Percentiles rank a stretch among this genome's conserved stretches.
These are phyloP conservation scores for Polygonum aviculare DNA, from an alignment of 148 eudicot species.

Conservation along the genomic window DNA sequence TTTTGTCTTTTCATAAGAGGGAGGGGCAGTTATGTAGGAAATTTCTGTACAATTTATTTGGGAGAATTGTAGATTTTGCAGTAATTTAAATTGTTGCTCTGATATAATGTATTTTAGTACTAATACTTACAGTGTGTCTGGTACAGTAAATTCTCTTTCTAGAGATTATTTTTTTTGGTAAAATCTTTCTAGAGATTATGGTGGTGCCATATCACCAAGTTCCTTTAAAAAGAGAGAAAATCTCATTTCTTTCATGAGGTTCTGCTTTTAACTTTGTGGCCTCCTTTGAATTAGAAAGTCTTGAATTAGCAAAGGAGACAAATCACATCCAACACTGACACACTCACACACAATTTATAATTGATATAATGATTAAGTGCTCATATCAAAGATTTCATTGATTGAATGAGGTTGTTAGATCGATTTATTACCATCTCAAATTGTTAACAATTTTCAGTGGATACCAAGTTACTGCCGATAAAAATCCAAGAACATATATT, in stretches of 20 bases:
- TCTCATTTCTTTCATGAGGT: background rate
- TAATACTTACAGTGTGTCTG: no score
- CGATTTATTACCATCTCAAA: background rate
- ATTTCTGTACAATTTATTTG: background rate
- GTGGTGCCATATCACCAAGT: background rate
- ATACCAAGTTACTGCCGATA: background rate
- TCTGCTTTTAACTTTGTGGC: background rate
- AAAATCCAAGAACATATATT: no score
- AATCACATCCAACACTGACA: no score
- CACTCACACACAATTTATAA: no score
- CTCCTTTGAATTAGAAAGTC: background rate
- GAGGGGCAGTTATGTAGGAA: background rate
- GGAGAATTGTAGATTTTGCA: background rate
- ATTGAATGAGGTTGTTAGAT: background rate
- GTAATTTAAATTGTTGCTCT: background rate
- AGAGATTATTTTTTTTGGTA: no score
- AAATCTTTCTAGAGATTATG: no score
- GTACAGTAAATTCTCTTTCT: background rate
- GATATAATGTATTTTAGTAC: background rate
- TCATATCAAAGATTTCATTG: background rate
- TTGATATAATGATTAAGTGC: background rate
- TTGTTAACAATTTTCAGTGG: background rate
- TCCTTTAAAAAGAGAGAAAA: background rate
- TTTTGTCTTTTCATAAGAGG: background rate
- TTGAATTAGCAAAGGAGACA: no score